A percentile compares a stretch with the other conserved stretches of the same genome.
Evolutionary conservation across 83 land plant species (phyloP).

Genomic region (Picea abies): DNA sequence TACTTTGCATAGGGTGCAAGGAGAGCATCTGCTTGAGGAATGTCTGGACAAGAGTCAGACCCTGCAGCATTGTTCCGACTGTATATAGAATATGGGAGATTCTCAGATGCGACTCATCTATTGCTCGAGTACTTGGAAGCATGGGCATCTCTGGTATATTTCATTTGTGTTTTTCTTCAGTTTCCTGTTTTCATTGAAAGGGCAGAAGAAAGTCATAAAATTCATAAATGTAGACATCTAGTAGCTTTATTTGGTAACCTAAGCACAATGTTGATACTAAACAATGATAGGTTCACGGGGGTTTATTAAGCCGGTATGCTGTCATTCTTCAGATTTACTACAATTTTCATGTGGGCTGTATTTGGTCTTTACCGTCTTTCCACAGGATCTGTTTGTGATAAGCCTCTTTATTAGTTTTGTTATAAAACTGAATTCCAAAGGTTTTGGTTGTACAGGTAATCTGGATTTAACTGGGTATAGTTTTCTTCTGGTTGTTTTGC

Average conservation of each 20-base stretch:
- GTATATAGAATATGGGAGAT: slow-evolving; percentile 87
- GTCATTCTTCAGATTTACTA: too few relatives aligned
- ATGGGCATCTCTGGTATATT: slow-evolving; percentile 61
- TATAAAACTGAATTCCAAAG: background rate
- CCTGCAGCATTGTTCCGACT: slow-evolving; percentile 84
- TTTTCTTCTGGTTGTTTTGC: slow-evolving; percentile 23
- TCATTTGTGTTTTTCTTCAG: background rate
- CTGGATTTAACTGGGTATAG: background rate
- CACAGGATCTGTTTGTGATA: background rate
- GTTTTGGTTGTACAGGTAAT: background rate
- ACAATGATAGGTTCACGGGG: too few relatives aligned
- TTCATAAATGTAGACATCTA: background rate
- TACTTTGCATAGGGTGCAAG: slow-evolving; percentile 55
- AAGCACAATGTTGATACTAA: too few relatives aligned
- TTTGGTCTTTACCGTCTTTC: background rate
- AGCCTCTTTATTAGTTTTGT: background rate
- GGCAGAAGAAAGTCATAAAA: background rate
- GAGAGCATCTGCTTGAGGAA: slow-evolving; percentile 55
- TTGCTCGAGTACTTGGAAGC: slow-evolving; percentile 82
- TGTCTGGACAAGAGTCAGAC: slow-evolving; percentile 77
- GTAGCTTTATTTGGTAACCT: background rate
- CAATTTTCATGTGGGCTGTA: background rate
- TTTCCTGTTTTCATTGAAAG: background rate
- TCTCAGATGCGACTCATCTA: slow-evolving; percentile 81
- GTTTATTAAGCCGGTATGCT: too few relatives aligned